Percentiles rank a stretch among this genome's conserved stretches.
These are phyloP conservation scores for Heliamphora pulchella DNA, from an alignment of 179 eudicot genomes.

Conservation along the genomic window DNA sequence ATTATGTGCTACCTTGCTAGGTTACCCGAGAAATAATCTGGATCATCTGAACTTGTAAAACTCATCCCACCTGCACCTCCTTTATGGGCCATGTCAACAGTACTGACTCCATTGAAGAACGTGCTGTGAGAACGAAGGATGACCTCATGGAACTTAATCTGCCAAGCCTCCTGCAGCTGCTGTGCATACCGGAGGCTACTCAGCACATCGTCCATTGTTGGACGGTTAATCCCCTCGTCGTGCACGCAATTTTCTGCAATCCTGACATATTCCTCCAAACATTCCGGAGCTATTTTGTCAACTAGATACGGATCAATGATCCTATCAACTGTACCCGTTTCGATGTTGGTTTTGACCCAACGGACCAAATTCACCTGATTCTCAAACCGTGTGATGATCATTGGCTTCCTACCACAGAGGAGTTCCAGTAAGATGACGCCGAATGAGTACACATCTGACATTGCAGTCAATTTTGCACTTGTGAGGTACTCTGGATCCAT, in stretches of 20 bases:
- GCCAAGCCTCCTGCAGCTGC: constrained; percentile 11
- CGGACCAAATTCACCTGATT: constrained; percentile 24
- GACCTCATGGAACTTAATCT: not conserved
- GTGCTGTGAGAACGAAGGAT: not conserved
- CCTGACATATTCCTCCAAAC: constrained; percentile 21
- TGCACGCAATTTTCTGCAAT: constrained; percentile 20
- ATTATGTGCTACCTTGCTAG: not conserved
- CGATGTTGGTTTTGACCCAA: constrained; percentile 16
- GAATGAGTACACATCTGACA: constrained; percentile 24
- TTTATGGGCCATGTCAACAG: not conserved
- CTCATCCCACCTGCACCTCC: not conserved
- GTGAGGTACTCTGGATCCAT: constrained; percentile 22
- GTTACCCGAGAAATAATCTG: not conserved
- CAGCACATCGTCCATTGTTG: not conserved
- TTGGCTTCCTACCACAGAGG: constrained; percentile 14
- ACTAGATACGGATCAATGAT: constrained; percentile 30
- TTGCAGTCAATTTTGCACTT: constrained; percentile 2
- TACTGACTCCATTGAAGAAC: not conserved
- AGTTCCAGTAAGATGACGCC: constrained; percentile 26
- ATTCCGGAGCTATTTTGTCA: constrained; percentile 22
- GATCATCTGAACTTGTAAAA: not conserved
- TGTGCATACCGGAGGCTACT: not conserved
- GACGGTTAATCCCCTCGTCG: constrained; percentile 15
- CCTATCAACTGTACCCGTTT: constrained; percentile 13
- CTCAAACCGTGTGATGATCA: not conserved